A percentile compares a stretch with the other conserved stretches of the same genome.
phyloP scores from a whole-genome alignment of 106 monocot species.

The Cymbidium sinense region DNA sequence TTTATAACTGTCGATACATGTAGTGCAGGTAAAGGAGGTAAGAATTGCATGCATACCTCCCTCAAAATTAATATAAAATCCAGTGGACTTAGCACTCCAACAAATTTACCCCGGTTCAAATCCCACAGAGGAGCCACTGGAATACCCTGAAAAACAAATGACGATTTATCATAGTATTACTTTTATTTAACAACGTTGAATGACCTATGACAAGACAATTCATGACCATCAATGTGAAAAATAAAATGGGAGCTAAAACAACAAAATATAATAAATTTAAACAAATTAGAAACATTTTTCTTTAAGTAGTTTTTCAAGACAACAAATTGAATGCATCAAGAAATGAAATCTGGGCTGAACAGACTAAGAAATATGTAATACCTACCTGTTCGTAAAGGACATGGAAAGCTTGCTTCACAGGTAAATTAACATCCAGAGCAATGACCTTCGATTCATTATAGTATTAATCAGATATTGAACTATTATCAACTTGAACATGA shows the following conservation, averaged over 20 bases:
- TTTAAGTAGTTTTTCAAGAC: neutral
- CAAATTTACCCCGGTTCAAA: conserved; percentile 61
- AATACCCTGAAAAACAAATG: conserved; percentile 55
- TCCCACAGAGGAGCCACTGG: conserved; percentile 94
- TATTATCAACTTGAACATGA: neutral
- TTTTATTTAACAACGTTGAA: neutral
- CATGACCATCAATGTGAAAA: neutral
- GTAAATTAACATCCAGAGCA: conserved; percentile 90
- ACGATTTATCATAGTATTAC: neutral
- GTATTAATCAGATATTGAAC: neutral
- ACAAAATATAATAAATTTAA: neutral
- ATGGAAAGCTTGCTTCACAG: conserved; percentile 97
- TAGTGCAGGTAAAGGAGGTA: neutral
- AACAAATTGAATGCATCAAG: neutral
- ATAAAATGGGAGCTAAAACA: neutral
- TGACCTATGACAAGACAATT: neutral
- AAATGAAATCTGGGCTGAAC: neutral
- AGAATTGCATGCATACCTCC: conserved; percentile 43
- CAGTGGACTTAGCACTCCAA: conserved; percentile 73
- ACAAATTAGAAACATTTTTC: neutral
- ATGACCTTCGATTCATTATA: conserved; percentile 45
- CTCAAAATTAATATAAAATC: conserved; percentile 93
- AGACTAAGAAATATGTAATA: conserved; percentile 1
- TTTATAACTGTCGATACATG: neutral
- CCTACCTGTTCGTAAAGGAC: conserved; percentile 85